Evolutionary conservation across 2,329 filamentous ascomycete species (phyloP).

Genomic region (Exophiala sp.): DNA sequence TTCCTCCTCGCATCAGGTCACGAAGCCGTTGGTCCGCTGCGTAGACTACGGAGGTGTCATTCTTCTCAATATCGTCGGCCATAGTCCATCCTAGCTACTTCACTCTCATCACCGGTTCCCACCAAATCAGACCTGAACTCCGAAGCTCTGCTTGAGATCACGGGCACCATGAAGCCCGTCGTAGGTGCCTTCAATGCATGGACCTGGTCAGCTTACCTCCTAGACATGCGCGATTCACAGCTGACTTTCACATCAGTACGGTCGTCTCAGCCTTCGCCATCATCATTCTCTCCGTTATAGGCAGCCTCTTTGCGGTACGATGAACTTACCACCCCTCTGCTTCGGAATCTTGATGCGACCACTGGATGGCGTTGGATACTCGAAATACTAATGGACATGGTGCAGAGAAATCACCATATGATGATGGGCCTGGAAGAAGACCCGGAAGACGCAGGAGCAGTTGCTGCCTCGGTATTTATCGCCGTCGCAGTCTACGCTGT

Average conservation of each 20-base stretch:
- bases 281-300: slow-evolving; percentile 59
- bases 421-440: slow-evolving; percentile 69
- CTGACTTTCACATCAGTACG: slow-evolving; percentile 52
- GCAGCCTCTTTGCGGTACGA: slow-evolving; percentile 66
- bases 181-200: slow-evolving; percentile 89
- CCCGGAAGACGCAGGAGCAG: slow-evolving; percentile 57
- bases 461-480: slow-evolving; percentile 78
- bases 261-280: slow-evolving; percentile 61
- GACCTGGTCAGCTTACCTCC: slow-evolving; percentile 65
- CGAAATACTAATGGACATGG: slow-evolving; percentile 2
- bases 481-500: slow-evolving; percentile 86
- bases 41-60: neutral
- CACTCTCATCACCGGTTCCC: neutral
- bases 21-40: neutral
- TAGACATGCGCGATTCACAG: slow-evolving; percentile 6
- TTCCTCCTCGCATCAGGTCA: neutral
- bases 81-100: too few species aligned
- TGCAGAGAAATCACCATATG: slow-evolving; percentile 64
- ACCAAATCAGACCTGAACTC: neutral
- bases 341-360: neutral
- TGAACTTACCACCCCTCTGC: neutral
- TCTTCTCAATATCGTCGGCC: neutral
- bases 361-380: neutral
- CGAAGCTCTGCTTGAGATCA: neutral
- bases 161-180: slow-evolving; percentile 77